A percentile compares a stretch with the other conserved stretches of the same genome.
Conservation (phyloP, 139 green algal genomes). For the Picochlorum sp. region DNA sequence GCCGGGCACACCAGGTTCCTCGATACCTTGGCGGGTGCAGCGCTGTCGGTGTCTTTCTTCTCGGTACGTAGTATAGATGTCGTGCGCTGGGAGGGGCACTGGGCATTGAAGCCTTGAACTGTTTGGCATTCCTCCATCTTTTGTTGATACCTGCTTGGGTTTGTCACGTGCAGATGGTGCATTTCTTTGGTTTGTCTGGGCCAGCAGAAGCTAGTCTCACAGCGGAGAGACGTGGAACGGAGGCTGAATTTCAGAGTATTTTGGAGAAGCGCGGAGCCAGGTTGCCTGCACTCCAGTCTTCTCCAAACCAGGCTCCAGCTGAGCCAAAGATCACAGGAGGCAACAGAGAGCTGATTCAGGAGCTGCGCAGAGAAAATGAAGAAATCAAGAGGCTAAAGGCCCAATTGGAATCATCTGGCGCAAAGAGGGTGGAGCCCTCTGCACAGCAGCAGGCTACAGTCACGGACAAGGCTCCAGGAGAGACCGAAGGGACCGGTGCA, state of each 20-base stretch:
- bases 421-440: background rate
- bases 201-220: constrained; percentile 6
- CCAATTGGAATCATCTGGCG: background rate
- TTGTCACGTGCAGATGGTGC: no score
- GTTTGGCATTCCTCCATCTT: no score
- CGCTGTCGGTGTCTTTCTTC: no score
- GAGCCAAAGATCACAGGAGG: background rate
- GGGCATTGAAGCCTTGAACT: no score
- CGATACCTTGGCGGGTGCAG: no score
- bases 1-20: no score
- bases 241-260: constrained; percentile 23
- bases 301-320: constrained; percentile 4
- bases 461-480: background rate
- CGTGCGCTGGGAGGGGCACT: no score
- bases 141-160: no score
- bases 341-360: constrained; percentile 1
- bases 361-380: constrained; percentile 11
- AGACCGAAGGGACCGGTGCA: background rate
- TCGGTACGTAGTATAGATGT: no score
- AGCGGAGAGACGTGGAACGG: background rate
- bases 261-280: constrained; percentile 16
- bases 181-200: background rate
- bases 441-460: background rate
- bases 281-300: constrained; percentile 18
- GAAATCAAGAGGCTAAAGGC: constrained; percentile 9